A percentile compares a stretch with the other conserved stretches of the same genome.
These are phyloP conservation scores for Ilyonectria sp. DNA, from an alignment of 2,329 filamentous ascomycete genomes.

Conservation along the genomic window DNA sequence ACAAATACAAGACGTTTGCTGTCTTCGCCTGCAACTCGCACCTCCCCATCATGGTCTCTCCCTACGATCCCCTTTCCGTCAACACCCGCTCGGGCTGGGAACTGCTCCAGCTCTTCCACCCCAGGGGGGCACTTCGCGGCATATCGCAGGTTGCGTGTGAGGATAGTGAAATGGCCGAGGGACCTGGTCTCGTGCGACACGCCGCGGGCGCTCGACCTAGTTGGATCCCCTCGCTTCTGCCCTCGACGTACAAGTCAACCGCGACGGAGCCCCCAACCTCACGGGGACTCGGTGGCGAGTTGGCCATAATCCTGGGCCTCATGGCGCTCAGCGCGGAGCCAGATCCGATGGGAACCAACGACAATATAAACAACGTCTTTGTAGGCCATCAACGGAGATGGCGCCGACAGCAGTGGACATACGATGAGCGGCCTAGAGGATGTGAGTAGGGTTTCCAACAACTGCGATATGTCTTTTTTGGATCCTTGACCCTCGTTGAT, in stretches of 20 bases:
- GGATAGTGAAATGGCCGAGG: constrained; percentile 33
- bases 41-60: constrained; percentile 53
- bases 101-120: constrained; percentile 50
- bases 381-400: constrained; percentile 41
- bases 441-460: constrained; percentile 47
- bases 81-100: constrained; percentile 41
- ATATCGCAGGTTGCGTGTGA: constrained; percentile 49
- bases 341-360: background rate
- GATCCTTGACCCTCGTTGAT: background rate
- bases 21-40: constrained; percentile 57
- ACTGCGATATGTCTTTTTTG: background rate
- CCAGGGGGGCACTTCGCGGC: constrained; percentile 30
- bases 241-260: constrained; percentile 48
- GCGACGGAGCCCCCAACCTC: constrained; percentile 37
- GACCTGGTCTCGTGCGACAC: constrained; percentile 42
- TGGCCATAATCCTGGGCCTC: constrained; percentile 57
- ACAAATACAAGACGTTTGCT: constrained; percentile 45
- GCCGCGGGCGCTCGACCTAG: constrained; percentile 51
- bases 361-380: constrained; percentile 44
- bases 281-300: constrained; percentile 54
- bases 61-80: constrained; percentile 37
- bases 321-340: constrained; percentile 54
- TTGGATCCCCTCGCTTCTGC: constrained; percentile 59
- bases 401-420: constrained; percentile 46
- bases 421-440: constrained; percentile 38